Base-by-base conservation (phyloP, 495 filamentous ascomycete genomes). In the Halenospora varia region DNA sequence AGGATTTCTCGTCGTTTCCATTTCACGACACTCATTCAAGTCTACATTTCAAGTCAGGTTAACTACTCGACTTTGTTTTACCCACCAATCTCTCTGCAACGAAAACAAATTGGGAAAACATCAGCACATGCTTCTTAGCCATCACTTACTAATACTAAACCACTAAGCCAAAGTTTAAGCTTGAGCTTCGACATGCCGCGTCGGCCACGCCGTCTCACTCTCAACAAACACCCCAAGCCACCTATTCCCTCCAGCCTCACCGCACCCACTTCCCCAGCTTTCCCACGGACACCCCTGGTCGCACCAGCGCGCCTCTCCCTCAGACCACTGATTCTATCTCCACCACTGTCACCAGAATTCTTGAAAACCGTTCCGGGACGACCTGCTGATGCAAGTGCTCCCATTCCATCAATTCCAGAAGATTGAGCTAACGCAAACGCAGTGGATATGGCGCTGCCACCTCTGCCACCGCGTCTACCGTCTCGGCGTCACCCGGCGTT, bases 371-470 rank as follows among this genome's bases (percentile, higher is more conserved):
- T 62, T 10, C 72, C 71, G 15, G 60, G 62, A 2, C 25, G 51
- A 0, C 73, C 74, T 1, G 62, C 56, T n/a, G n/a, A n/a, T n/a
- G n/a, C n/a, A n/a, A n/a, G n/a, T n/a, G n/a, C n/a, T n/a, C n/a
- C n/a, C n/a, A n/a, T n/a, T n/a, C n/a, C n/a, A n/a, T n/a, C n/a
- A n/a, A n/a, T n/a, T n/a, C n/a, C n/a, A n/a, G n/a, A n/a, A n/a
- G n/a, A n/a, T n/a, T n/a, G n/a, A n/a, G n/a, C n/a, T n/a, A n/a
- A n/a, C n/a, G n/a, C n/a, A n/a, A n/a, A n/a, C n/a, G 17, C 63
- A 68, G 11, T 78, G 74, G 76, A 51, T 68, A n/a, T 78, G 76
- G 75, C 66, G 66, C 25, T 79, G 76, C 54, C 73, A 75, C 55
- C 48, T 53, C 2, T 79, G 76, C 60, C 23, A 47, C n/a, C 62